Percentiles rank a stretch among this genome's conserved stretches.
Conservation (phyloP, 345 rosid species). For the Carallia pectinifolia region DNA sequence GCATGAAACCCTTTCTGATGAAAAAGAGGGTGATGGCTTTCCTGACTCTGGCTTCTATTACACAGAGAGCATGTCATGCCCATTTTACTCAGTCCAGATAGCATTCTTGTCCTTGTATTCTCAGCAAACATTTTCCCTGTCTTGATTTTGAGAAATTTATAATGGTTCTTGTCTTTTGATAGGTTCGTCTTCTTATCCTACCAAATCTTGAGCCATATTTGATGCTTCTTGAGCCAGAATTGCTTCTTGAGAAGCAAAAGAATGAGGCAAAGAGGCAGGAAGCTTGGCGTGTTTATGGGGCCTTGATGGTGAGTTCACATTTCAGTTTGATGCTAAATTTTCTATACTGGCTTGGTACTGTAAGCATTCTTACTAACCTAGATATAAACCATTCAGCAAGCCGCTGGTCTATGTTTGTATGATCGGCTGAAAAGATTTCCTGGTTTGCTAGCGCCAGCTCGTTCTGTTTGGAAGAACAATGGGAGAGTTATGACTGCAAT, state of each 20-base stretch:
- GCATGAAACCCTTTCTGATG: too few species aligned
- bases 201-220: conserved; percentile 77
- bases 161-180: conserved; percentile 20
- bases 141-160: conserved; percentile 14
- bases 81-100: neutral
- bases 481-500: conserved; percentile 32
- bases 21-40: too few species aligned
- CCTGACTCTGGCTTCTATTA: too few species aligned
- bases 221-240: conserved; percentile 66
- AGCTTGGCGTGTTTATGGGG: conserved; percentile 85
- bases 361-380: conserved; percentile 18
- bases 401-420: conserved; percentile 71
- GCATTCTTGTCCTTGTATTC: neutral
- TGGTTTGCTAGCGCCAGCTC: conserved; percentile 45
- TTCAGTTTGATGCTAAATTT: conserved; percentile 7
- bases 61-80: too few species aligned
- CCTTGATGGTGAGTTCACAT: conserved; percentile 55
- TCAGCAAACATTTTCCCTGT: neutral
- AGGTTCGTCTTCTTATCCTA: conserved; percentile 77
- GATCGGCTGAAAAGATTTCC: conserved; percentile 60
- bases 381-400: conserved; percentile 44
- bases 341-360: conserved; percentile 1
- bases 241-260: conserved; percentile 65
- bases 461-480: conserved; percentile 46
- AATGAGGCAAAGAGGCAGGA: conserved; percentile 58